Evolutionary conservation across 306 rosid genomes (phyloP).

Genomic region (Glycine latifolia): DNA sequence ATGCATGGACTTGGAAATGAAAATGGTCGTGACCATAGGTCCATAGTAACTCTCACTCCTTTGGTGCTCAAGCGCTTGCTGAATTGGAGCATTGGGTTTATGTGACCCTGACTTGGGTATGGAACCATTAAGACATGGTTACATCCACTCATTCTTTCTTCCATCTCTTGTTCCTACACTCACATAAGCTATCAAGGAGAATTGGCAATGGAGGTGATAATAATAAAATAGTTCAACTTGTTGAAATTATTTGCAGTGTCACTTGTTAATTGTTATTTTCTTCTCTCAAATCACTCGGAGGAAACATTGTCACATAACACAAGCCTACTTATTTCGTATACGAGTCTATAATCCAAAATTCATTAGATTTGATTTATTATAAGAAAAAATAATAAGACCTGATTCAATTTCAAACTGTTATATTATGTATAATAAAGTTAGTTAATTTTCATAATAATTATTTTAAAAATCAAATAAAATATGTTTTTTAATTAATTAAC

Average conservation of each 20-base stretch:
- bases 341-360: too few species aligned
- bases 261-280: not conserved
- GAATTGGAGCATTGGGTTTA: constrained; percentile 67
- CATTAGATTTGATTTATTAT: too few species aligned
- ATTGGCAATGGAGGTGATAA: not conserved
- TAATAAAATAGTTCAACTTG: not conserved
- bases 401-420: too few species aligned
- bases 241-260: too few species aligned
- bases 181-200: constrained; percentile 1
- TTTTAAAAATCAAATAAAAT: too few species aligned
- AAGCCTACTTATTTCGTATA: too few species aligned
- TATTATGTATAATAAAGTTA: too few species aligned
- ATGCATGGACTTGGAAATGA: constrained; percentile 58
- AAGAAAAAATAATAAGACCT: too few species aligned
- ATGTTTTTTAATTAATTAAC: too few species aligned
- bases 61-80: constrained; percentile 53
- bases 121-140: constrained; percentile 56
- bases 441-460: too few species aligned
- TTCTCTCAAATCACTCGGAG: not conserved
- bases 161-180: constrained; percentile 18
- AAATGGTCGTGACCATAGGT: constrained; percentile 63
- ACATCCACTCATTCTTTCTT: constrained; percentile 6
- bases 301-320: too few species aligned
- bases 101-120: constrained; percentile 74
- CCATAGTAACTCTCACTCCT: constrained; percentile 56